Evolutionary conservation across 2,329 filamentous ascomycete genomes (phyloP), one percentile per base, ranked within the genome.

Genomic region (Fusarium sp.): DNA sequence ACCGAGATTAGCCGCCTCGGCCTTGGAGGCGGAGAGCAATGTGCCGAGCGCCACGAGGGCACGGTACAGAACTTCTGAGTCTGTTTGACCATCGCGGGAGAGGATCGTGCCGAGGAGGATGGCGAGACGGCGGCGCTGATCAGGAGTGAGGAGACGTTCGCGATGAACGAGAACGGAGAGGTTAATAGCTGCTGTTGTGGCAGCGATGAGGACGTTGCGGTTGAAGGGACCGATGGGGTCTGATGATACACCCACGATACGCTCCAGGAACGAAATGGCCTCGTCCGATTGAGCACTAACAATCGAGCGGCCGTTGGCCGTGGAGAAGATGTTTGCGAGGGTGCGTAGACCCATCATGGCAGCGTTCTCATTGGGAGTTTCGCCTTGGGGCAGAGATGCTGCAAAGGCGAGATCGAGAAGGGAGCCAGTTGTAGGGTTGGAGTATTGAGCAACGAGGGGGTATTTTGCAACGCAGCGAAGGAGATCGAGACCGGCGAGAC

Each of bases 311-410:
- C 96, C 96, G 57, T 90, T 84, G 0, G 87, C 81, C 0, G 92
- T 92, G 62, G 88, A 86, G 75, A 97, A 97, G 10, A 97, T 82
- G 72, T 99, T 99, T 29, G 89, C 90, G 47, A 98, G 84, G 15
- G 90, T 87, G 6, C 96, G 91, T 14, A 93, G 84, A 0, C 91
- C 90, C 83, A 99, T 91, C 90, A 98, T 97, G 13, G 88, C 87
- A 69, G 93, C 93, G 78, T 97, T 97, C 52, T 90, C 85, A 36
- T 88, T 89, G 0, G 91, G 82, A 4, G 87, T 83, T 1, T 85
- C 80, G 6, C 80, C 77, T 11, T 88, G 84, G 2, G 76, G 79
- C 63, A 67, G 78, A 67, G 65, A 83, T 61, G 36, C 80, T 70
- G 41, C 76, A 4, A 86, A 77, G 20, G 81, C 80, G 8, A 83